Evolutionary conservation across 2,329 filamentous ascomycete genomes (phyloP).

Genomic region (Monilinia fructicola): DNA sequence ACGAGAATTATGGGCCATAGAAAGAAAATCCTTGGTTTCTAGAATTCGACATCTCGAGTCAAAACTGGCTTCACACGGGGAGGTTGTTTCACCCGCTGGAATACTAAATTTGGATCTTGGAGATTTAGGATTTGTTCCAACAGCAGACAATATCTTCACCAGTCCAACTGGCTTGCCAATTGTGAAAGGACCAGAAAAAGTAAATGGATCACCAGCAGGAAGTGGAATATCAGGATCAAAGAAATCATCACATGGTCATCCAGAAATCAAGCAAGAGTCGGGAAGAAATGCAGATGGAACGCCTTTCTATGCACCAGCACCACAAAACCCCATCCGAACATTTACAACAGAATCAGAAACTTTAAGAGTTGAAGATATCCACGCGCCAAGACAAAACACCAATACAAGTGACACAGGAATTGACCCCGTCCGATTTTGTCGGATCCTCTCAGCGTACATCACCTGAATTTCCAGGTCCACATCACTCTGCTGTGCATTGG

Average conservation of each 20-base stretch:
- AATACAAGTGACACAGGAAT: constrained; percentile 38
- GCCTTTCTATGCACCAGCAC: constrained; percentile 41
- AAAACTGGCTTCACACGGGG: constrained; percentile 23
- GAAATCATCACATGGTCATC: constrained; percentile 12
- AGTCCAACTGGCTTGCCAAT: constrained; percentile 2
- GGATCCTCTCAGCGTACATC: constrained; percentile 17
- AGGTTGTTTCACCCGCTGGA: constrained; percentile 16
- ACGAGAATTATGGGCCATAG: constrained; percentile 40
- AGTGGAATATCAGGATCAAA: constrained; percentile 16
- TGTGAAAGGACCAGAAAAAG: neutral
- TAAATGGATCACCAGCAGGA: neutral
- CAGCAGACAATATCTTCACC: constrained; percentile 6
- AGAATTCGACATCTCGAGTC: constrained; percentile 37
- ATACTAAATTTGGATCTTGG: constrained; percentile 19
- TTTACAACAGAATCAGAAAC: constrained; percentile 34
- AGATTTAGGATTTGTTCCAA: neutral
- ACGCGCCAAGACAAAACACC: constrained; percentile 35
- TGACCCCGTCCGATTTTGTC: constrained; percentile 39
- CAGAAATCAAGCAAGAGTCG: constrained; percentile 36
- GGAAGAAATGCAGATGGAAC: constrained; percentile 40
- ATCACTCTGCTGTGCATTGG: constrained; percentile 20
- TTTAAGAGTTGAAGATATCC: constrained; percentile 37
- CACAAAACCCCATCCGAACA: constrained; percentile 38
- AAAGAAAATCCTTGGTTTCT: constrained; percentile 34
- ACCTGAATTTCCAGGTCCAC: constrained; percentile 24